Evolutionary conservation across 1,139 yeast genomes (phyloP).

Genomic region (Kurtzmaniella quercitrusa): DNA sequence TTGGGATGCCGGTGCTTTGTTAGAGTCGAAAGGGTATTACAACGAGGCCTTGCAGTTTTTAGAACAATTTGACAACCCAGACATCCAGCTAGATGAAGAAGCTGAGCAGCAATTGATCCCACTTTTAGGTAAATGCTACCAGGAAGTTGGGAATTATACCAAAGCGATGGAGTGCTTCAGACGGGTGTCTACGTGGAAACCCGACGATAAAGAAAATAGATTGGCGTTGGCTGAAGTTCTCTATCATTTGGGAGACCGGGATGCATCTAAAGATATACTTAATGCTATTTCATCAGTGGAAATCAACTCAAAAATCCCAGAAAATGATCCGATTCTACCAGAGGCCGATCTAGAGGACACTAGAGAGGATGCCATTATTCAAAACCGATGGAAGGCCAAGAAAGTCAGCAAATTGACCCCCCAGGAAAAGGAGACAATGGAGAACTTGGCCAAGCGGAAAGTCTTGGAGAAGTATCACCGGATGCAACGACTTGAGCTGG

Average conservation of each 20-base stretch:
- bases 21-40: constrained; percentile 65
- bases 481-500: constrained; percentile 54
- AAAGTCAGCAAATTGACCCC: constrained; percentile 39
- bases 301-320: neutral
- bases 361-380: constrained; percentile 19
- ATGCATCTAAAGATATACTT: constrained; percentile 44
- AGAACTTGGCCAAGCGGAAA: constrained; percentile 53
- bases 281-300: constrained; percentile 2
- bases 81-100: constrained; percentile 44
- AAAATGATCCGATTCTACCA: constrained; percentile 3
- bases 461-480: constrained; percentile 65
- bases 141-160: constrained; percentile 65
- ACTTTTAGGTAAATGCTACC: constrained; percentile 72
- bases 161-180: constrained; percentile 67
- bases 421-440: constrained; percentile 54
- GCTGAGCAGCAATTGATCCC: constrained; percentile 44
- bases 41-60: constrained; percentile 70
- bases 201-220: constrained; percentile 66
- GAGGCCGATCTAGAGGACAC: constrained; percentile 7
- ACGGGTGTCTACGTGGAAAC: constrained; percentile 53
- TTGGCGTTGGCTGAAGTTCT: constrained; percentile 79
- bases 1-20: constrained; percentile 69
- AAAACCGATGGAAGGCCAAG: constrained; percentile 17
- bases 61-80: constrained; percentile 4
- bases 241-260: constrained; percentile 65